Base-by-base conservation (phyloP, 306 rosid genomes). In the Lathyrus aphaca region DNA sequence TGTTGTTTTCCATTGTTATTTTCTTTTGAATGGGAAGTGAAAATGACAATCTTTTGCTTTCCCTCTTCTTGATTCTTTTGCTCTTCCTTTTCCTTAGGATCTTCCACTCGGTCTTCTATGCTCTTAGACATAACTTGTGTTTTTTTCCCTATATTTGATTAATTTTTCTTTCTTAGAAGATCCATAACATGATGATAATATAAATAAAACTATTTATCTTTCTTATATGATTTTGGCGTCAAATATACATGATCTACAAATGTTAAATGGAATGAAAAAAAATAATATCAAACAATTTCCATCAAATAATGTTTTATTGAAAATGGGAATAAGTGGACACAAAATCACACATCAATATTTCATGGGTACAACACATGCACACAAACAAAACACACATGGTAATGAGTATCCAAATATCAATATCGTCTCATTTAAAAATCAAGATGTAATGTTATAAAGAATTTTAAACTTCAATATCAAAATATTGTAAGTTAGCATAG, bases 401-500 rank as follows among this genome's bases (percentile, higher is more conserved):
- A 4, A 17, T 13, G 9, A 69, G 5, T 23, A 64, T 35, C 14
- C 27, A 54, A 63, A 11, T 43, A 13, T 32, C 43, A 62, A 21
- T 10, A 61, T 45, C 77, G 74, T 51, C 64, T 61, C 35, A 73
- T 25, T 25, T 25, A 25, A 25, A 39, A 70, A 71, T 14, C 55
- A 13, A 68, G 17, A 21, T 48, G 51, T 23, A 60, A 5, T 64
- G 21, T 39, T 73, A 39, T 43, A 59, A 50, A 57, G 39, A 18
- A 12, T 25, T 27, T 50, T 71, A 21, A 6, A 54, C 42, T 48
- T 79, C 4, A 15, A 38, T 30, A 65, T 49, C 64, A 76, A 76
- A 76, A 73, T 85, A 79, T 73, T 16, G 64, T 13, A 8, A 72
- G n/a, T 16, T 64, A 8, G 18, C 60, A 1, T 45, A 45, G 18